Evolutionary conservation across 1,284 basidiomycete species (phyloP), one percentile per base, ranked within the genome.

Genomic region (Phenoliferia sp.): DNA sequence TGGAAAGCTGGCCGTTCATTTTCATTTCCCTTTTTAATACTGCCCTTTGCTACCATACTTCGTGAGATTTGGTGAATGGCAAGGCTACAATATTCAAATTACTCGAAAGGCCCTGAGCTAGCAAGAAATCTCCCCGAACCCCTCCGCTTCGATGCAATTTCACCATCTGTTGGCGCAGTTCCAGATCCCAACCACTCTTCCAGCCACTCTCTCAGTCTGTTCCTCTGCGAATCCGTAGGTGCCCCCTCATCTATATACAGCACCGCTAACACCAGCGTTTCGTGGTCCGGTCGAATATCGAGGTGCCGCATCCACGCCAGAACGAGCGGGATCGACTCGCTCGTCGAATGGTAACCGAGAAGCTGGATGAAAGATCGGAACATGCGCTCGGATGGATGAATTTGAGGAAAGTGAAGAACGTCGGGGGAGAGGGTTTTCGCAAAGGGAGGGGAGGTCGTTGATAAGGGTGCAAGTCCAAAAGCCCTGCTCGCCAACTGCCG

Each of bases 241-340:
- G 85, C 85, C 4, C 87, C 85, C 75, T 93, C 89, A 26, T 82
- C 83, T 82, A 89, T 88, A 68, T 87, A 84, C 61, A 87, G 84
- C 63, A 94, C 76, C 29, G 87, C 86, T 0, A 85, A 77, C 0
- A 85, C 84, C 16, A 93, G 78, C 7, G 88, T 88, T 56, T 81
- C 78, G 31, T 76, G 78, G 7, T 80, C 80, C 0, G 90, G 90
- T 31, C 60, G 52, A 17, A 92, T 79, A 0, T 78, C 78, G 19
- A 90, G 75, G 28, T 80, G 80, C 3, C 84, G 83, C 90, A 92
- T 92, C 89, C 90, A 93, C 6, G 85, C 86, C 2, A 94, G 80
- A 3, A 83, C 82, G n/a, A 84, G 81, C 0, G 90, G 86, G 39
- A 93, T 87, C 75, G 89, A 86, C 0, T 79, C 76, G 3, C 84